Evolutionary conservation across 2,329 filamentous ascomycete species (phyloP), one percentile per base, ranked within the genome.

Genomic region (Thelonectria blattea): DNA sequence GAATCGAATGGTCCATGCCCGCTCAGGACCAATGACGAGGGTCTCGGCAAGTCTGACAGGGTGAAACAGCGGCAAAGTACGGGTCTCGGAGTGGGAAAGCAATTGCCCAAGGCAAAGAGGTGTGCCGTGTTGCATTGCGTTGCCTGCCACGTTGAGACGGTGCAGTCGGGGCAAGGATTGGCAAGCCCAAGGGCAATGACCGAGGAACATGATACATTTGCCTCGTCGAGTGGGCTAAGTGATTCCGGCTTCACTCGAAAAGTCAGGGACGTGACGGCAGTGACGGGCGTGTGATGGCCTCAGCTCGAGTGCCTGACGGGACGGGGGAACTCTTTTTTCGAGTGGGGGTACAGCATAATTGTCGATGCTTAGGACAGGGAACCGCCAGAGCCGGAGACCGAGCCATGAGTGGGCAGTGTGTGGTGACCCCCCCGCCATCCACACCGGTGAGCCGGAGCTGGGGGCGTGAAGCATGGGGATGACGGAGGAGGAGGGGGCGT

Each of bases 401-500:
- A 68, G 30, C 52, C 57, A 63, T 53, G 27, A 10, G 27, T 30
- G 27, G 27, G 27, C 27, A 30, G 27, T 10, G 27, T 24, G 52
- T 51, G 61, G 52, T 64, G 61, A 45, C 46, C 18, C 41, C 14
- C 17, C 54, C 50, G 58, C 62, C 58, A 55, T 51, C 67, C 68
- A 69, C 68, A 71, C 65, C 60, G 68, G 68, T 71, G 67, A 70
- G 58, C 58, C 34, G 49, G 48, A 65, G 52, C 61, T 63, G 41
- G 64, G 62, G 64, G 64, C 55, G 47, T 52, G 37, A 42, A 27
- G 50, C 34, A 51, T 51, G 45, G 42, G n/a, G 52, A 45, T 10
- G 17, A 22, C 48, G 32, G 48, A 50, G 50, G 34, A 43, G 42
- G 46, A 24, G 22, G 56, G 57, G 61, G 56, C 32, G 55, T 58